Evolutionary conservation across 2,329 filamentous ascomycete genomes (phyloP), one percentile per base, ranked within the genome.

Genomic region (Penicillium sp.): DNA sequence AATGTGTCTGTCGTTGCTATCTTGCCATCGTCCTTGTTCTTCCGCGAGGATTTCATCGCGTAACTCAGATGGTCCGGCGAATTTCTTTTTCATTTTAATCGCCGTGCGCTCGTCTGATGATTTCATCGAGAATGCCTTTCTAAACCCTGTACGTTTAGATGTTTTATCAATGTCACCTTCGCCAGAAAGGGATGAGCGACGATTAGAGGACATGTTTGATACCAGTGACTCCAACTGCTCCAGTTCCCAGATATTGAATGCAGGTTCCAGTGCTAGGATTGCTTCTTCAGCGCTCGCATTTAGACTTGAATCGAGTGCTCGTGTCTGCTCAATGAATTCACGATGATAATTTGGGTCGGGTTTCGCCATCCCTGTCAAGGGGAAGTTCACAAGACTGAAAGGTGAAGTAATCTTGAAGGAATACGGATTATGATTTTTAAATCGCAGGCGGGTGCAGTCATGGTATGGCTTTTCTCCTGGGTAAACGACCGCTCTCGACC

Each of bases 401-500:
- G 19, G 36, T 7, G 33, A 47, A n/a, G 11, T 29, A 18, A 49
- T 34, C 43, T 34, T 19, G 23, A 54, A 29, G 19, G 47, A 23
- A 19, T 77, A 77, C 1, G 72, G 74, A 52, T 77, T 77, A 21
- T 61, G 60, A 39, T 45, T 67, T 44, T 71, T 50, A 26, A 60
- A 11, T 26, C 57, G 21, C 23, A 37, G 39, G 49, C 55, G 43
- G 53, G 60, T 48, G 34, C 42, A 58, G 52, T 71, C 67, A 54
- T 71, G 68, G 55, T 75, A 74, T 3, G 64, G 37, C 56, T 71
- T 70, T 18, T 62, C 60, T 60, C 77, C 76, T 29, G 77, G 77
- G 58, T 79, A 80, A 69, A 78, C 76, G 49, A 80, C 77, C 1
- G 78, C 78, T 52, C 71, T 70, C 16, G 72, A 72, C 78, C 78